Evolutionary conservation across 352 stramenopile genomes (phyloP).

Genomic region (Globisporangium canariense): DNA sequence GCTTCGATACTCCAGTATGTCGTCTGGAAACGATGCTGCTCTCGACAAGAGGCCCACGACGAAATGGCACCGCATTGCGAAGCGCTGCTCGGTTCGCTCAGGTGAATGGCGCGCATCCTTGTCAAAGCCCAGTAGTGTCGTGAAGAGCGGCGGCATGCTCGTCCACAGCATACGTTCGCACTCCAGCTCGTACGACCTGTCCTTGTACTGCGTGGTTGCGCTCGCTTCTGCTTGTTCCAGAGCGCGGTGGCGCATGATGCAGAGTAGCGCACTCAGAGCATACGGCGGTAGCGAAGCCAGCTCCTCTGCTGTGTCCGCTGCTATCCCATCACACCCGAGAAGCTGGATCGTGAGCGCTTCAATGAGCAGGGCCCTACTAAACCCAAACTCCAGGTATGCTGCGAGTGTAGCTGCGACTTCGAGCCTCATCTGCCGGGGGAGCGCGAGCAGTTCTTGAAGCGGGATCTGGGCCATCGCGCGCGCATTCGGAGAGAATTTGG

Average conservation of each 20-base stretch:
- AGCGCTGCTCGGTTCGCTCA: constrained; percentile 1
- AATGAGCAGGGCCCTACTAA: constrained; percentile 29
- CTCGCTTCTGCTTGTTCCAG: constrained; percentile 18
- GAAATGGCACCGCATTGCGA: constrained; percentile 33
- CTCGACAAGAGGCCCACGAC: constrained; percentile 42
- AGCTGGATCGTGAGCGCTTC: constrained; percentile 47
- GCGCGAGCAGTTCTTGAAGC: constrained; percentile 25
- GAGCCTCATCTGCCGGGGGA: constrained; percentile 27
- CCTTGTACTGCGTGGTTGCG: not conserved
- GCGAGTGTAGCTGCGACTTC: constrained; percentile 35
- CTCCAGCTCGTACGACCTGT: constrained; percentile 8
- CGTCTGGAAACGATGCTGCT: constrained; percentile 43
- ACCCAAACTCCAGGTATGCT: constrained; percentile 40
- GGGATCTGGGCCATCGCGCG: constrained; percentile 33
- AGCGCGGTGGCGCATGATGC: constrained; percentile 26
- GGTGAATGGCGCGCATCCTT: not conserved
- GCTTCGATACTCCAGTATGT: not conserved
- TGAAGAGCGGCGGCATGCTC: constrained; percentile 37
- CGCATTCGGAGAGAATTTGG: constrained; percentile 28
- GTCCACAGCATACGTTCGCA: constrained; percentile 32
- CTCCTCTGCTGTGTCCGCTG: constrained; percentile 29
- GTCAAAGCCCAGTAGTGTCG: constrained; percentile 26
- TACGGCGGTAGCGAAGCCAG: constrained; percentile 39
- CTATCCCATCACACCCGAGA: constrained; percentile 25
- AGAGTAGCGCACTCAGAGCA: constrained; percentile 33